Base-by-base conservation (phyloP, 192 early-diverging fungal species). In the Backusella tarrabulga region DNA sequence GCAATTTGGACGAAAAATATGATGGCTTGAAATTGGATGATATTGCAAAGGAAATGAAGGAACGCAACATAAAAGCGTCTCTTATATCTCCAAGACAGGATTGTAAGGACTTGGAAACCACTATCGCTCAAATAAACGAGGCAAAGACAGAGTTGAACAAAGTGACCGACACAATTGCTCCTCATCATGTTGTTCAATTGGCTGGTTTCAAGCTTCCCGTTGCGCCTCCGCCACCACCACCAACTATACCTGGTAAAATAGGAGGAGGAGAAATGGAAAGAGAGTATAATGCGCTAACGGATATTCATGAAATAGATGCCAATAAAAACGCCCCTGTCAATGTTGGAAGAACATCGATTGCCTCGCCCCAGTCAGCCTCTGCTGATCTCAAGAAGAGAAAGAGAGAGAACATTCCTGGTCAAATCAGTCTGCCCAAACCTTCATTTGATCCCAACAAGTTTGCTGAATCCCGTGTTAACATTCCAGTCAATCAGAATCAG, bases 1-100 rank as follows among this genome's bases (percentile, higher is more conserved):
- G 80, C 68, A 88, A 89, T 40, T 75, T 87, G 4, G 79, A 77
- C 7, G 83, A 85, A n/a, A 76, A 82, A 52, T 92, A 89, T 34
- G 87, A 90, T 68, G 82, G 85, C 36, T 86, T 82, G 34, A 80
- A 68, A 19, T 68, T 89, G 19, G 34, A 73, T 9, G 73, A 86
- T 29, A 84, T 88, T 9, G 77, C 80, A 9, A 79, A 85, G 21
- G 85, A 86, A 41, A 79, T 92, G 75, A 76, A 83, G 40, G 86
- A 87, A 68, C 68, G 79, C 29, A 79, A 74, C 42, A 54, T 84
- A 23, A 68, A 77, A n/a, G 29, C 84, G 11, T 88, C 82, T 4
- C 63, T 85, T 3, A 76, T 81, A 40, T 77, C 85, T 0, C 83
- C 82, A 5, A 78, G 72, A 67, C 73, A 66, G 63, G 74, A 72